These are phyloP conservation scores for Penicillium sp. DNA, from an alignment of 2,329 filamentous ascomycete genomes.

Conservation along the genomic window DNA sequence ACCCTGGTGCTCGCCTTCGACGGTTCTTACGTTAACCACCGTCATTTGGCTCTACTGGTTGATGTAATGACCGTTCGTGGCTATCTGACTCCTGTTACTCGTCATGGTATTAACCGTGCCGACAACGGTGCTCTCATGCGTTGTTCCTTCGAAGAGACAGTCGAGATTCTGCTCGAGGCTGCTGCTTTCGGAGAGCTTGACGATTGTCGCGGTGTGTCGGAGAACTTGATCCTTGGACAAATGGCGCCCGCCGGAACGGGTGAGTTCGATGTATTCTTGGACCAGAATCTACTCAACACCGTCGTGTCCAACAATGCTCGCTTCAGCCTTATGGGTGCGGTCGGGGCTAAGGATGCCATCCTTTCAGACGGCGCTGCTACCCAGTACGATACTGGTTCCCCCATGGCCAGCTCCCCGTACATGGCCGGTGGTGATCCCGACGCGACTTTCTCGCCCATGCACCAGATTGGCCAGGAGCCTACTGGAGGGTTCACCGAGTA, in stretches of 20 bases:
- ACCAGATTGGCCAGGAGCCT: constrained; percentile 63
- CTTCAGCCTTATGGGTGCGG: constrained; percentile 76
- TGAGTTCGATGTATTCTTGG: constrained; percentile 89
- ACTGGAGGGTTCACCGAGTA: constrained; percentile 63
- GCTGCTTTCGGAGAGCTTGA: constrained; percentile 93
- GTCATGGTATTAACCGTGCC: constrained; percentile 96
- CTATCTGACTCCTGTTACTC: constrained; percentile 90
- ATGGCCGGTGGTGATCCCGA: constrained; percentile 64
- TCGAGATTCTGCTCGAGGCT: constrained; percentile 95
- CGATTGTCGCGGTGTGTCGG: constrained; percentile 95
- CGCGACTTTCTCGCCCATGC: constrained; percentile 69
- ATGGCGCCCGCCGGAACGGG: constrained; percentile 96
- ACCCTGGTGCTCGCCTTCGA: constrained; percentile 94
- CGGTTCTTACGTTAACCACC: constrained; percentile 98
- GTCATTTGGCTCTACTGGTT: constrained; percentile 89
- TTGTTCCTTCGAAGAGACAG: constrained; percentile 98
- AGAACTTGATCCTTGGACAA: constrained; percentile 98
- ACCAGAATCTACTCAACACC: constrained; percentile 92
- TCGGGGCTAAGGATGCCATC: constrained; percentile 71
- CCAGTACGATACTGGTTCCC: constrained; percentile 77
- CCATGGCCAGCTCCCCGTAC: constrained; percentile 60
- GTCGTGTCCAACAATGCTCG: constrained; percentile 90
- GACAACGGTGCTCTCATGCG: constrained; percentile 98
- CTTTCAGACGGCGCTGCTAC: constrained; percentile 80
- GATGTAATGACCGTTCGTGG: constrained; percentile 98